Evolutionary conservation across 345 rosid species (phyloP).

Genomic region (Odontarrhena argentea): DNA sequence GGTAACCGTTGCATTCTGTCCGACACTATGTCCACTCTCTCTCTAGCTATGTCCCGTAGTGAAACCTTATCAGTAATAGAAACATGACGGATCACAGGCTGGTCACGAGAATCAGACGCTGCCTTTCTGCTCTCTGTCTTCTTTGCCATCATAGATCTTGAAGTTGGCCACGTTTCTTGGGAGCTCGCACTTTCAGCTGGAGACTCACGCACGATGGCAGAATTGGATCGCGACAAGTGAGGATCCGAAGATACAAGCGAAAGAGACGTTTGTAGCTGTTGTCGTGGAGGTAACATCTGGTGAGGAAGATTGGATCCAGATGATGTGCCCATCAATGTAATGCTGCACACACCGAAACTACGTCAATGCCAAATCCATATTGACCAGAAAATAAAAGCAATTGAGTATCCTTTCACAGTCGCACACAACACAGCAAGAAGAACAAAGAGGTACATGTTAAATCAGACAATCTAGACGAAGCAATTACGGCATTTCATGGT

Average conservation of each 20-base stretch:
- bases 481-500: slow-evolving; percentile 8
- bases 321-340: slow-evolving; percentile 74
- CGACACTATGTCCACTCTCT: slow-evolving; percentile 70
- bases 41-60: slow-evolving; percentile 84
- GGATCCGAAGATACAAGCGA: slow-evolving; percentile 68
- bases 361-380: slow-evolving; percentile 4
- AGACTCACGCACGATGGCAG: slow-evolving; percentile 76
- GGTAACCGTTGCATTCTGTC: slow-evolving; percentile 81
- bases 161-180: slow-evolving; percentile 90
- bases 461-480: slow-evolving; percentile 12
- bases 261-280: slow-evolving; percentile 59
- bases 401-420: not conserved
- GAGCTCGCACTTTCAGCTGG: slow-evolving; percentile 99
- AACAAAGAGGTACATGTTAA: not conserved
- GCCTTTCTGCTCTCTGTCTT: slow-evolving; percentile 73
- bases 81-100: slow-evolving; percentile 62
- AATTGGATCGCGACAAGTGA: slow-evolving; percentile 65
- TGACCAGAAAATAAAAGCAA: not conserved
- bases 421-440: not conserved
- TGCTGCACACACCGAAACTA: slow-evolving; percentile 27
- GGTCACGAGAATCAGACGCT: slow-evolving; percentile 67
- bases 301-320: slow-evolving; percentile 83
- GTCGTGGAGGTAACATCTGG: slow-evolving; percentile 94
- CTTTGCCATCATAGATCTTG: slow-evolving; percentile 54
- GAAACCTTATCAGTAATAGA: slow-evolving; percentile 75